These are phyloP conservation scores for Curvularia eragrostidis DNA, from an alignment of 2,329 filamentous ascomycete genomes.

Conservation along the genomic window DNA sequence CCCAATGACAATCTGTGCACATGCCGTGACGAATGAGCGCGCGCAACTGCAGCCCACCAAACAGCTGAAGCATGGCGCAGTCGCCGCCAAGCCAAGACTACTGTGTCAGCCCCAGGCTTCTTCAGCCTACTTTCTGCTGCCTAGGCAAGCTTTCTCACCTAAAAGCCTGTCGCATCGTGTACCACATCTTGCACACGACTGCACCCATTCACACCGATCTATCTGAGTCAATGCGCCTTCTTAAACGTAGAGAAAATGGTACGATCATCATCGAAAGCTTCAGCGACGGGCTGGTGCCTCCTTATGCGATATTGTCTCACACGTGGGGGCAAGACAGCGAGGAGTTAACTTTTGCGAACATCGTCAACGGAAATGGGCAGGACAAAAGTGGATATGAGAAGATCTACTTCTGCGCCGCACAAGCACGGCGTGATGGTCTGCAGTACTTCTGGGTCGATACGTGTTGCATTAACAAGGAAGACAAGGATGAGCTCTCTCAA, in stretches of 20 bases:
- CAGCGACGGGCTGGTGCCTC: background rate
- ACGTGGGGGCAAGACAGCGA: constrained; percentile 32
- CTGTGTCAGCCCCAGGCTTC: too few species aligned
- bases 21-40: too few species aligned
- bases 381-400: constrained; percentile 6
- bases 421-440: constrained; percentile 2
- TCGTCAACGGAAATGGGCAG: constrained; percentile 9
- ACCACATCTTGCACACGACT: too few species aligned
- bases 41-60: too few species aligned
- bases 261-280: constrained; percentile 8
- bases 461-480: constrained; percentile 1
- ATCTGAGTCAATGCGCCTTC: constrained; percentile 18
- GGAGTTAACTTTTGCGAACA: constrained; percentile 35
- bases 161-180: background rate
- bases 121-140: too few species aligned
- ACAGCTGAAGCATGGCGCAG: too few species aligned
- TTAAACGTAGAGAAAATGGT: constrained; percentile 13
- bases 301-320: constrained; percentile 39
- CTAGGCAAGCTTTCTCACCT: too few species aligned
- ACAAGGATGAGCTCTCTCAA: background rate
- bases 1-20: too few species aligned
- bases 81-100: too few species aligned
- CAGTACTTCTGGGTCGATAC: constrained; percentile 5
- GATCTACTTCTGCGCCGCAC: constrained; percentile 4
- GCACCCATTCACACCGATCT: too few species aligned